Evolutionary conservation across 1,284 basidiomycete genomes (phyloP).

Genomic region (Austroboletus rostrupii): DNA sequence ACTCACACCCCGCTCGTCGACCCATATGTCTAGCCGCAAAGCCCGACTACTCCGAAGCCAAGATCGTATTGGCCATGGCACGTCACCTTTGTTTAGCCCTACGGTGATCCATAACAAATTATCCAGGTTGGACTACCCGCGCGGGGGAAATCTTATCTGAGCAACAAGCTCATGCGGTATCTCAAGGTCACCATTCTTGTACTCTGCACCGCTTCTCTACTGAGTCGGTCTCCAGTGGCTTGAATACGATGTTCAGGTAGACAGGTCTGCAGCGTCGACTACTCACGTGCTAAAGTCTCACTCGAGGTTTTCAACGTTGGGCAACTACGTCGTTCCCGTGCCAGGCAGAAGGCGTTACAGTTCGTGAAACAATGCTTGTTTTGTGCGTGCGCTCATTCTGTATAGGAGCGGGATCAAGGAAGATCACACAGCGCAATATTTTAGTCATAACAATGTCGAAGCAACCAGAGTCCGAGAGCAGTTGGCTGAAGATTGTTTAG

Average conservation of each 20-base stretch:
- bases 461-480: conserved; percentile 78
- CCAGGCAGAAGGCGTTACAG: conserved; percentile 73
- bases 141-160: conserved; percentile 80
- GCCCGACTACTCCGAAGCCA: conserved; percentile 96
- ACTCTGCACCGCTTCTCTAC: conserved; percentile 1
- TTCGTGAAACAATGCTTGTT: conserved; percentile 32
- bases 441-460: conserved; percentile 82
- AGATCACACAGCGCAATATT: conserved; percentile 90
- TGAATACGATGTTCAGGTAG: conserved; percentile 93
- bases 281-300: conserved; percentile 5
- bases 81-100: conserved; percentile 9
- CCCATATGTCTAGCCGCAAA: conserved; percentile 65
- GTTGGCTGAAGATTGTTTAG: conserved; percentile 89
- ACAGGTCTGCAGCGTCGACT: neutral
- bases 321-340: conserved; percentile 86
- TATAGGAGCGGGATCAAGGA: conserved; percentile 74
- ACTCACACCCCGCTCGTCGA: neutral
- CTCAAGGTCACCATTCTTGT: conserved; percentile 49
- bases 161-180: conserved; percentile 82
- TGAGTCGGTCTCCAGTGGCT: conserved; percentile 70
- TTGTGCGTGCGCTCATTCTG: conserved; percentile 4
- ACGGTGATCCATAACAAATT: conserved; percentile 1
- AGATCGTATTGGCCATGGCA: conserved; percentile 98
- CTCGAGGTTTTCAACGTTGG: conserved; percentile 96
- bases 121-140: conserved; percentile 77